Evolutionary conservation across 192 early-diverging fungal genomes (phyloP).

Genomic region (Backusella parvicylindrica): DNA sequence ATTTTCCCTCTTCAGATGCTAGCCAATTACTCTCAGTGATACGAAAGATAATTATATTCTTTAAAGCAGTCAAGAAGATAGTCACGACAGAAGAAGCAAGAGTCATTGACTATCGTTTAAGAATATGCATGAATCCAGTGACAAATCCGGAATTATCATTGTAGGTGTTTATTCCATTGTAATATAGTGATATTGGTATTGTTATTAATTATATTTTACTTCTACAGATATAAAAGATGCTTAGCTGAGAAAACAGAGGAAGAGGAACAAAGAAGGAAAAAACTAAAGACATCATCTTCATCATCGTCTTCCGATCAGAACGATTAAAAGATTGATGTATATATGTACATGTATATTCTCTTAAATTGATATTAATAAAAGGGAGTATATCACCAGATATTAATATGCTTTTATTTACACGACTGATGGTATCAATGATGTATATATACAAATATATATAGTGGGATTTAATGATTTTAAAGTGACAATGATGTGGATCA

Average conservation of each 20-base stretch:
- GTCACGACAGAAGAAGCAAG: conserved; percentile 48
- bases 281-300: background rate
- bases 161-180: conserved; percentile 29
- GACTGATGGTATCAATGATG: no score
- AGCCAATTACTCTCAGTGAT: conserved; percentile 22
- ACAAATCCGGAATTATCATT: conserved; percentile 65
- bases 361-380: no score
- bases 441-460: no score
- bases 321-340: background rate
- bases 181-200: background rate
- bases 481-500: no score
- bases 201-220: no score
- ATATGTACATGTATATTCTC: no score
- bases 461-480: no score
- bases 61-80: conserved; percentile 37
- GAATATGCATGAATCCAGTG: conserved; percentile 68
- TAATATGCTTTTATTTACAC: no score
- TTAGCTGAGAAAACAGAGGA: background rate
- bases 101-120: conserved; percentile 60
- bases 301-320: background rate
- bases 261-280: background rate
- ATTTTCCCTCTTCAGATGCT: conserved; percentile 40
- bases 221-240: conserved; percentile 11
- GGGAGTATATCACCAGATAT: no score
- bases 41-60: conserved; percentile 44